Evolutionary conservation across 2,329 filamentous ascomycete species (phyloP), one percentile per base, ranked within the genome.

Genomic region (Ophiocordyceps australis): DNA sequence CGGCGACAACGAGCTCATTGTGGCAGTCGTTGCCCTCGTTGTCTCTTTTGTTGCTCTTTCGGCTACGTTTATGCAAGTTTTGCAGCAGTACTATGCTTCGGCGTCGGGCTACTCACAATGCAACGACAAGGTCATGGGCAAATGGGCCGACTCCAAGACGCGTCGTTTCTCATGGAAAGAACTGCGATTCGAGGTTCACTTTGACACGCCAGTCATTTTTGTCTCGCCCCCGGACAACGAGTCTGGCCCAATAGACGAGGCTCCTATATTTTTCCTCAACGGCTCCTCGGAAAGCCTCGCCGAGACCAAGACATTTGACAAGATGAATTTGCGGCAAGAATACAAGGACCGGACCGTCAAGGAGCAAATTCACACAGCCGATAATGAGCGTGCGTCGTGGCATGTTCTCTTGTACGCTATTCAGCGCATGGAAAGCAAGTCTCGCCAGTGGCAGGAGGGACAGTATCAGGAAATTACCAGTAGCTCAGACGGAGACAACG

Each of bases 381-480:
- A 68, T 34, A 65, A 65, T 28, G 64, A 68, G 37, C 44, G 54
- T n/a, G 59, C 59, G 4, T 64, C 62, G 1, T 68, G 64, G 64
- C 48, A 62, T 4, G 49, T 50, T 6, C 41, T 69, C 9, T 46
- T 68, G n/a, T 53, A 52, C 4, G 51, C 56, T 9, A 37, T 66
- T 0, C 62, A 68, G 28, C 38, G 40, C 11, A 62, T 65, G 52
- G 64, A 68, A 36, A 28, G 35, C 1, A 45, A 54, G 11, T 66
- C 62, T 5, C 37, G 43, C n/a, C 32, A 40, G 4, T 68, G 64
- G 64, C 54, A 61, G 29, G 14, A 37, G 6, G 16, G 28, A 0
- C 49, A 56, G 20, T 52, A 49, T 23, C 34, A 27, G 15, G 11
- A 28, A 9, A 27, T 27, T 8, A 36, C 38, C 0, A 44, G 44